Evolutionary conservation across 2,329 filamentous ascomycete genomes (phyloP).

Genomic region (Diaporthe destruens): DNA sequence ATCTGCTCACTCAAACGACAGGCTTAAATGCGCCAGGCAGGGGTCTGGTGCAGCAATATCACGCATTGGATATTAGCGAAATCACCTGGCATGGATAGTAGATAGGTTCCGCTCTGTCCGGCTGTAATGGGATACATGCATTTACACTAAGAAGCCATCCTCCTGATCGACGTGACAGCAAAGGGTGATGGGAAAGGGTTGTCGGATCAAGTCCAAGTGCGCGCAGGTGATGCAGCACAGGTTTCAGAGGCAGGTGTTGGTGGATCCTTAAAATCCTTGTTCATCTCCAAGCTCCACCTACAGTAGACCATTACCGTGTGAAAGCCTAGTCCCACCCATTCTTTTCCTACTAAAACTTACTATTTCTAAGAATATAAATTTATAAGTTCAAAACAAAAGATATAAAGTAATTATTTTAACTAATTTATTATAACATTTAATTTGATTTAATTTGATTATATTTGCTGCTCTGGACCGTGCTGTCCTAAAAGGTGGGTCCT

Average conservation of each 20-base stretch:
- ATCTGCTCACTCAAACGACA: constrained; percentile 7
- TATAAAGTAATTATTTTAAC: too few species aligned
- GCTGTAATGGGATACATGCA: too few species aligned
- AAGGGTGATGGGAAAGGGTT: constrained; percentile 31
- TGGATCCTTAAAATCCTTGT: neutral
- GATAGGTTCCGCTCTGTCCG: neutral
- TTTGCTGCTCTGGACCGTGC: constrained; percentile 25
- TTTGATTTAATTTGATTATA: too few species aligned
- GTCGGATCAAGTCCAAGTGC: constrained; percentile 3
- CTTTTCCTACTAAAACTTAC: too few species aligned
- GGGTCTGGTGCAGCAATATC: constrained; percentile 29
- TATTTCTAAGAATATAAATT: too few species aligned
- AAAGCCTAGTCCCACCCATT: too few species aligned
- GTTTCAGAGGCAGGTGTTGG: constrained; percentile 36
- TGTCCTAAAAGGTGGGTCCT: neutral
- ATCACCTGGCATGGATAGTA: constrained; percentile 35
- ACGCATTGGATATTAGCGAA: constrained; percentile 10
- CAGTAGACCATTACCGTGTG: too few species aligned
- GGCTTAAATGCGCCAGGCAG: constrained; percentile 35
- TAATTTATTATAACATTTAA: too few species aligned
- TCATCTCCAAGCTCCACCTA: too few species aligned
- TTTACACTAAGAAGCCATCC: neutral
- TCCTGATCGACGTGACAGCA: constrained; percentile 26
- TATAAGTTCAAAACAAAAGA: too few species aligned
- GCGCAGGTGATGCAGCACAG: constrained; percentile 34